These are phyloP conservation scores for Poa annua DNA, from an alignment of 176 grass and related monocot species.

Conservation along the genomic window DNA sequence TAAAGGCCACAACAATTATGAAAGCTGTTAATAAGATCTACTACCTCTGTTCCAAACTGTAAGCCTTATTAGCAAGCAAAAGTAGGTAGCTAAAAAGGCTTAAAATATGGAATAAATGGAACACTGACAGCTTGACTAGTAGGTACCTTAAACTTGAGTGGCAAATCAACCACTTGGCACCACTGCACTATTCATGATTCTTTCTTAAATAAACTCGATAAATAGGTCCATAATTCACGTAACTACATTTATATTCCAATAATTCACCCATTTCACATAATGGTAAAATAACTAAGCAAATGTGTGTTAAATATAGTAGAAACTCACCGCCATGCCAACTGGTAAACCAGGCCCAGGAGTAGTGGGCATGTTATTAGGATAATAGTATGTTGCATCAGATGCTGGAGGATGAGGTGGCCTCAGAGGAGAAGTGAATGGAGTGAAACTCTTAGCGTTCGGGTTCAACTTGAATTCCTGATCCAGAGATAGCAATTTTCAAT, in stretches of 20 bases:
- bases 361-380: conserved; percentile 56
- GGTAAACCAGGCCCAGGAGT: conserved; percentile 57
- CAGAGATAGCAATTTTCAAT: conserved; percentile 5
- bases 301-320: conserved; percentile 3
- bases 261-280: neutral
- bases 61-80: too few relatives aligned
- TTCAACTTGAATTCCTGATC: conserved; percentile 77
- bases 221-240: conserved; percentile 6
- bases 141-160: conserved; percentile 18
- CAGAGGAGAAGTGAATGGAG: conserved; percentile 45
- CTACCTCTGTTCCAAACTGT: neutral
- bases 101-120: neutral
- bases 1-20: neutral
- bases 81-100: too few relatives aligned
- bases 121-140: neutral
- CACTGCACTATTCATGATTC: conserved; percentile 8
- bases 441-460: conserved; percentile 75
- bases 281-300: neutral
- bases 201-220: neutral
- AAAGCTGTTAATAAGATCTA: neutral
- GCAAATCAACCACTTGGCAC: conserved; percentile 14
- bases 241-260: conserved; percentile 13
- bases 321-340: conserved; percentile 68
- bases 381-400: conserved; percentile 70
- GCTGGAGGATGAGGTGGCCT: conserved; percentile 48